phyloP scores from a whole-genome alignment of 2,329 filamentous ascomycete genomes.

The Colletotrichum tanaceti region DNA sequence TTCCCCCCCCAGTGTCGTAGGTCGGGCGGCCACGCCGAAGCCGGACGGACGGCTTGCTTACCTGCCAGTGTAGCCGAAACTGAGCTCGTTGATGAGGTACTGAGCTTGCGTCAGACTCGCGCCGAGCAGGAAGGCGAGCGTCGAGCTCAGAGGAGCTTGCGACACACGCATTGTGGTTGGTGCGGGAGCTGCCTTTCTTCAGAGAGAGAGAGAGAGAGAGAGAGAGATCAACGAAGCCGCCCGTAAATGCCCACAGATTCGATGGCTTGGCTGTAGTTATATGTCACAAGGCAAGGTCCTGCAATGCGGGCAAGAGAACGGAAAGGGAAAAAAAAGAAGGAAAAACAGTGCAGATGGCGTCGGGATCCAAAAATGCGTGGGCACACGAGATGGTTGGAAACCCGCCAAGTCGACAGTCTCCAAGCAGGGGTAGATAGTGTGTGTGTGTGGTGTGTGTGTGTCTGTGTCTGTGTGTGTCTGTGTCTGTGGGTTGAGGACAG shows the following conservation, averaged over 20 bases:
- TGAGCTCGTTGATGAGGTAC: slow-evolving; percentile 77
- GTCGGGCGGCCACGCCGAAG: background rate
- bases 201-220: background rate
- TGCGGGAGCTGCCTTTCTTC: slow-evolving; percentile 24
- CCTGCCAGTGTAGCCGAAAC: slow-evolving; percentile 79
- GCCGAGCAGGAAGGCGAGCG: slow-evolving; percentile 57
- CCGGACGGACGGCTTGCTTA: slow-evolving; percentile 49
- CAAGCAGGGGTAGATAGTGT: slow-evolving; percentile 34
- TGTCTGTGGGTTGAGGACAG: slow-evolving; percentile 45
- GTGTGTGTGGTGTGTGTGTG: no score
- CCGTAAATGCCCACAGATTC: slow-evolving; percentile 30
- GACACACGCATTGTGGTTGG: slow-evolving; percentile 57
- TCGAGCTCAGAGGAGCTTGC: slow-evolving; percentile 44
- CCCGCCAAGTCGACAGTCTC: slow-evolving; percentile 34
- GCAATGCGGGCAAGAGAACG: slow-evolving; percentile 31
- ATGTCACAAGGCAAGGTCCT: slow-evolving; percentile 28
- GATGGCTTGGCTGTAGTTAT: slow-evolving; percentile 37
- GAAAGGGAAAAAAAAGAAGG: slow-evolving; percentile 27
- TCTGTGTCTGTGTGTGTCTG: no score
- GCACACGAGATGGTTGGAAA: slow-evolving; percentile 33
- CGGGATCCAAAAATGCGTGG: slow-evolving; percentile 32
- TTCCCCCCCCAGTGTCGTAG: background rate
- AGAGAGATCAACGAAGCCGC: slow-evolving; percentile 31
- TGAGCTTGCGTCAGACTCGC: slow-evolving; percentile 68
- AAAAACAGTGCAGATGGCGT: slow-evolving; percentile 26